phyloP scores from a whole-genome alignment of 2,329 filamentous ascomycete species.

The Pseudomassariella vexata region DNA sequence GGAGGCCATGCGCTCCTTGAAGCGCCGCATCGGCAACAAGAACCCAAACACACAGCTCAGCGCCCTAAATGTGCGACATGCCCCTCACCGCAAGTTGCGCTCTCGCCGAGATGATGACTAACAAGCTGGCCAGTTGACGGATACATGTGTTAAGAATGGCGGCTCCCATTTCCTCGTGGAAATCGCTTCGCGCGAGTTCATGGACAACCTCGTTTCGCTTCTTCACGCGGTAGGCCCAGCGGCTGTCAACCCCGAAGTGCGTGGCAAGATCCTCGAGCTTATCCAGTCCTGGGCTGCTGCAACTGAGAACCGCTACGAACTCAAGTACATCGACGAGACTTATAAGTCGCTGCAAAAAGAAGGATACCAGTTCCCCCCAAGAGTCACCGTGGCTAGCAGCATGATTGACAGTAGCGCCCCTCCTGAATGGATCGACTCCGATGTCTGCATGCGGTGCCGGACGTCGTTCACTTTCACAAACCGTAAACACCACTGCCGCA shows the following conservation, averaged over 20 bases:
- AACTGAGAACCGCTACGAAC: constrained; percentile 75
- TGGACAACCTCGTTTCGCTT: constrained; percentile 92
- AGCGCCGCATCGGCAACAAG: constrained; percentile 90
- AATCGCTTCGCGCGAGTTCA: constrained; percentile 94
- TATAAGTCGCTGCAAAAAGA: constrained; percentile 79
- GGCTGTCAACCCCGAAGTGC: constrained; percentile 79
- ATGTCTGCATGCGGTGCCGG: constrained; percentile 97
- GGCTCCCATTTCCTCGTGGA: constrained; percentile 91
- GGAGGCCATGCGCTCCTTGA: constrained; percentile 95
- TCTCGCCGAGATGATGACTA: no score
- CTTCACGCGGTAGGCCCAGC: constrained; percentile 72
- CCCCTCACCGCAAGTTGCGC: no score
- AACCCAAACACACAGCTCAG: constrained; percentile 96
- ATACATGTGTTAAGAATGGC: constrained; percentile 98
- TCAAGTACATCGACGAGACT: constrained; percentile 82
- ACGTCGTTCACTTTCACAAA: constrained; percentile 97
- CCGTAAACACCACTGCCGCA: constrained; percentile 95
- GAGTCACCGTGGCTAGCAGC: constrained; percentile 80
- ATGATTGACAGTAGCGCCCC: constrained; percentile 98
- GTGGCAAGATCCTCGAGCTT: constrained; percentile 83
- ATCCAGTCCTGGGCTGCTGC: constrained; percentile 92
- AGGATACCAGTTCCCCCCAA: constrained; percentile 84
- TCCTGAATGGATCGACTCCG: constrained; percentile 95
- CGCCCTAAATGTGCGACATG: constrained; percentile 69
- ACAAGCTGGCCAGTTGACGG: constrained; percentile 61